These are phyloP conservation scores for Neurospora sp. DNA, from an alignment of 495 filamentous ascomycete genomes.

Conservation along the genomic window DNA sequence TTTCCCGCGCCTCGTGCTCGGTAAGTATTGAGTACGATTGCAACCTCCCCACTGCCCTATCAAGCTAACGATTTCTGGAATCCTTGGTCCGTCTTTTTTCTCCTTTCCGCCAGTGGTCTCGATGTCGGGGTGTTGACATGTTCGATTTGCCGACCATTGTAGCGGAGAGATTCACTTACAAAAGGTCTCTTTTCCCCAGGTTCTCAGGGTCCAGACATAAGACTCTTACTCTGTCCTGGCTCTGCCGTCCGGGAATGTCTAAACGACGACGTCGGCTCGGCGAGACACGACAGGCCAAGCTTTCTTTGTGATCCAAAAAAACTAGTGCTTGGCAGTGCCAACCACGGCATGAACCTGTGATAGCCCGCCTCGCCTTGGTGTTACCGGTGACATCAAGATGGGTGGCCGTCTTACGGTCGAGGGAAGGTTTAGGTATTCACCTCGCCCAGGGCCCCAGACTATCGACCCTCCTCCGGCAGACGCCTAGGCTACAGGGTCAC, in stretches of 20 bases:
- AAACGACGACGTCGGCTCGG: not conserved
- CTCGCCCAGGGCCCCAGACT: not conserved
- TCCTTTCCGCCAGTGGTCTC: not conserved
- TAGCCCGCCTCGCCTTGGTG: not conserved
- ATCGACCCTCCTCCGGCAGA: not conserved
- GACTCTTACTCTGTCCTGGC: not conserved
- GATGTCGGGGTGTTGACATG: not conserved
- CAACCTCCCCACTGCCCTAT: not conserved
- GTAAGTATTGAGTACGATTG: not conserved
- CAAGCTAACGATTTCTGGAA: not conserved
- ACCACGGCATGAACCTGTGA: not conserved
- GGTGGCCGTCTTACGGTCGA: not conserved
- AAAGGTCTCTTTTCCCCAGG: not conserved
- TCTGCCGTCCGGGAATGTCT: not conserved
- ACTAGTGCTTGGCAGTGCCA: constrained; percentile 11
- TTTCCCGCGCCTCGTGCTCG: not conserved
- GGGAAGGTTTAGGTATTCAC: not conserved
- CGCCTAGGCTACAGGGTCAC: not conserved
- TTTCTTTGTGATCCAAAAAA: constrained; percentile 13
- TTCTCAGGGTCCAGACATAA: not conserved
- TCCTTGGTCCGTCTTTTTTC: not conserved
- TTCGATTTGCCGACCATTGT: not conserved
- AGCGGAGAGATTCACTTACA: not conserved
- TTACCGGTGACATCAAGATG: not conserved
- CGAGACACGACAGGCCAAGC: constrained; percentile 23